Base-by-base conservation (phyloP, 345 rosid species). In the Aquilaria malaccensis region DNA sequence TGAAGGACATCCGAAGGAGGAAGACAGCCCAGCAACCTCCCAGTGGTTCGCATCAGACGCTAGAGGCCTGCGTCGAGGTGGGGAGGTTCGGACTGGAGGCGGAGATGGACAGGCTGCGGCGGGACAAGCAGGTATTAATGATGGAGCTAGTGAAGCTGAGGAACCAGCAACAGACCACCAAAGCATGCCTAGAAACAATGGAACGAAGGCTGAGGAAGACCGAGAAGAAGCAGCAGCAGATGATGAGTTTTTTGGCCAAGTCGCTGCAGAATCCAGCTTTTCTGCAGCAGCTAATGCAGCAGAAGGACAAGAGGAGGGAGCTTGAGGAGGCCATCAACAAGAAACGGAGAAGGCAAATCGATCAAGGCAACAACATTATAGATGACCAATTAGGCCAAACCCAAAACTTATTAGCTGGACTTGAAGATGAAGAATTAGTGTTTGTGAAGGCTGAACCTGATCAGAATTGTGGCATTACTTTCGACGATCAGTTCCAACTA, bases 191-290 rank as follows among this genome's bases (percentile, higher is more conserved):
- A 63, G 81, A 81, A 45, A 70, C 76, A 45, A 77, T 86, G 83
- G 91, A 89, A 52, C 73, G 78, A 57, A 76, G 87, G 74, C 62
- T 89, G 1, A 75, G 76, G 31, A 77, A 80, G 52, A 77, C 82
- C 11, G 91, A 89, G 74, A 59, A 55, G 69, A 86, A 84, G 72
- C 94, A 89, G 80, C 82, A 70, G 53, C 91, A 86, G 52, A 86
- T 86, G 91, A 84, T 89, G 93, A 76, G 80, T 2, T 86, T 89
- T 72, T 66, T 86, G 64, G 87, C 81, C 43, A 79, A 73, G 49
- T 89, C 83, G 11, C 74, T 83, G 62, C 73, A 80, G 69, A 80
- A 86, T 29, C 97, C 91, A 0, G 76, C 70, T 0, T 77, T 83
- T 58, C 41, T 89, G 2, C 82, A 76, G 60, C 89, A 84, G 60